Evolutionary conservation across 2,329 filamentous ascomycete genomes (phyloP).

Genomic region (Xylaria arbuscula): DNA sequence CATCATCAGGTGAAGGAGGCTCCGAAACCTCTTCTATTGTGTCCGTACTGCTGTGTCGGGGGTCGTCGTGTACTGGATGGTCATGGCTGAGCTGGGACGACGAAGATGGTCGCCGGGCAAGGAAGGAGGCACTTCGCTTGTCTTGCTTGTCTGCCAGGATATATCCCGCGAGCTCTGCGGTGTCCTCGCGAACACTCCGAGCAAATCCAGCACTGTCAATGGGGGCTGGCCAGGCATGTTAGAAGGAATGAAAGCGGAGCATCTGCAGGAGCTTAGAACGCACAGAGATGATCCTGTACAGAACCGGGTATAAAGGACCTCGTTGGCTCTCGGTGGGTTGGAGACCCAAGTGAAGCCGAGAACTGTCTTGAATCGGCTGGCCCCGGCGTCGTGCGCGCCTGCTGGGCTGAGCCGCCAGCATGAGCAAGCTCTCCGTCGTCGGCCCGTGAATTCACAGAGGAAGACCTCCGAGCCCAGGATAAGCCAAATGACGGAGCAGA

Average conservation of each 20-base stretch:
- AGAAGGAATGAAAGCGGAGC: conserved; percentile 30
- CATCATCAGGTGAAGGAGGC: conserved; percentile 43
- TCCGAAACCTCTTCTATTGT: conserved; percentile 50
- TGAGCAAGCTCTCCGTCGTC: conserved; percentile 49
- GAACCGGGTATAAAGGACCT: conserved; percentile 78
- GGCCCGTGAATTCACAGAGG: conserved; percentile 49
- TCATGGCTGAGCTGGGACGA: conserved; percentile 49
- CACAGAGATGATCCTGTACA: conserved; percentile 69
- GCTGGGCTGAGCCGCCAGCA: conserved; percentile 41
- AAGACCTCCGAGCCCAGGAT: conserved; percentile 60
- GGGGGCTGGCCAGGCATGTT: conserved; percentile 54
- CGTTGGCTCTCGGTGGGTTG: conserved; percentile 70
- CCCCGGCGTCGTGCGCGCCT: conserved; percentile 34
- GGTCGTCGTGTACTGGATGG: conserved; percentile 41
- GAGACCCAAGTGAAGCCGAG: conserved; percentile 53
- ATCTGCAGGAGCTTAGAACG: conserved; percentile 37
- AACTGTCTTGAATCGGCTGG: conserved; percentile 44
- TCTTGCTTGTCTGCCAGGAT: conserved; percentile 74
- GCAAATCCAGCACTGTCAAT: conserved; percentile 79
- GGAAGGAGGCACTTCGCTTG: conserved; percentile 58
- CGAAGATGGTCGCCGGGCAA: conserved; percentile 54
- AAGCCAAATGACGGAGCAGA: conserved; percentile 60
- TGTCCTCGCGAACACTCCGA: conserved; percentile 84
- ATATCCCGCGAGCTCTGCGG: conserved; percentile 86
- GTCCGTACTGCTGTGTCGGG: conserved; percentile 34